Evolutionary conservation across 768 basidiomycete species (phyloP).

Genomic region (Rubroboletus pulcherrimus): DNA sequence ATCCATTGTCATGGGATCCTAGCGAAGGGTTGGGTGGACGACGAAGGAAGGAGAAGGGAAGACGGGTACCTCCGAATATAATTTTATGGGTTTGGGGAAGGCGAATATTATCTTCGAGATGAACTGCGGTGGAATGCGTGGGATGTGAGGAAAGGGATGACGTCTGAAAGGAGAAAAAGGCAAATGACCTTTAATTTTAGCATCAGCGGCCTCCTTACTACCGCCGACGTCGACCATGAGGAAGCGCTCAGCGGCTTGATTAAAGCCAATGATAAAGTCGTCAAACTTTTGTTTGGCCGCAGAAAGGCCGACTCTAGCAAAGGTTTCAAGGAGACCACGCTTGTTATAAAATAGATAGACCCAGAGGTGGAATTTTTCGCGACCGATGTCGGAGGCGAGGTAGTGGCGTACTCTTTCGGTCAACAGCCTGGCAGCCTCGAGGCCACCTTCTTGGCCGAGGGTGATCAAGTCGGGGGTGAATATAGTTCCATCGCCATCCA

Average conservation of each 20-base stretch:
- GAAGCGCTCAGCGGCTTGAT: slow-evolving; percentile 64
- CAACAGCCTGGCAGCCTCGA: slow-evolving; percentile 49
- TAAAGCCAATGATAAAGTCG: slow-evolving; percentile 66
- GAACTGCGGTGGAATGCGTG: slow-evolving; percentile 27
- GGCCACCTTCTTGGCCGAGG: slow-evolving; percentile 56
- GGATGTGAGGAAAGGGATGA: slow-evolving; percentile 6
- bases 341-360: slow-evolving; percentile 64
- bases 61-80: slow-evolving; percentile 58
- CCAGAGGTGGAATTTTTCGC: slow-evolving; percentile 46
- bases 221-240: slow-evolving; percentile 66
- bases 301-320: slow-evolving; percentile 34
- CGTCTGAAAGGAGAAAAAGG: not conserved
- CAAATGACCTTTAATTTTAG: slow-evolving; percentile 66
- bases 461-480: slow-evolving; percentile 51
- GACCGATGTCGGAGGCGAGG: slow-evolving; percentile 19
- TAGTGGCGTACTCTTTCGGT: slow-evolving; percentile 28
- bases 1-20: slow-evolving; percentile 77
- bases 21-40: not conserved
- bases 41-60: slow-evolving; percentile 1
- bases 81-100: slow-evolving; percentile 63
- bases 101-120: slow-evolving; percentile 40
- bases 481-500: slow-evolving; percentile 65
- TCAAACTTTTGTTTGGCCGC: slow-evolving; percentile 46
- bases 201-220: slow-evolving; percentile 71
- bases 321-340: slow-evolving; percentile 52